Evolutionary conservation across 495 filamentous ascomycete genomes (phyloP).

Genomic region (Aspergillus nidulans): DNA sequence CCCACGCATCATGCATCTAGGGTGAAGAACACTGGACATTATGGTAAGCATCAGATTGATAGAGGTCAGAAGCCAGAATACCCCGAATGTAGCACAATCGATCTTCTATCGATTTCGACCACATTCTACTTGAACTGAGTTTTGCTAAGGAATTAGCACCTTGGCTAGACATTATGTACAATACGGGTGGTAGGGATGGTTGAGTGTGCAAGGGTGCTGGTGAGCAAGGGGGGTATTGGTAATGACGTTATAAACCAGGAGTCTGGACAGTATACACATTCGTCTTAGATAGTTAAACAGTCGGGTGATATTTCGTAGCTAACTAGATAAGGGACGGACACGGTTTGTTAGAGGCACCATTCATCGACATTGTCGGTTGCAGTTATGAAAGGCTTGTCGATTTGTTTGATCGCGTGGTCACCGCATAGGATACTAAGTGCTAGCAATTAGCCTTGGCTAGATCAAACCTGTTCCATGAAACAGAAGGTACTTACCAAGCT

Average conservation of each 20-base stretch:
- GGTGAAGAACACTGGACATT: neutral
- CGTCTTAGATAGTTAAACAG: neutral
- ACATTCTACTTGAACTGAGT: neutral
- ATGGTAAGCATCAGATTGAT: neutral
- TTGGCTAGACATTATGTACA: neutral
- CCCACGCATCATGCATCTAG: neutral
- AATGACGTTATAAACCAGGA: neutral
- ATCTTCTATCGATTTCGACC: neutral
- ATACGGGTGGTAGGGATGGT: neutral
- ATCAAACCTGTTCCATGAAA: neutral
- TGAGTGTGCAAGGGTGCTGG: neutral
- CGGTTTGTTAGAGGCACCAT: slow-evolving; percentile 64
- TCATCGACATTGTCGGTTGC: slow-evolving; percentile 67
- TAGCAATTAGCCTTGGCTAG: slow-evolving; percentile 13
- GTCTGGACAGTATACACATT: neutral
- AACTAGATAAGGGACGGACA: neutral
- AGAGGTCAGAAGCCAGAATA: neutral
- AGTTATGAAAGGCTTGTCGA: slow-evolving; percentile 85
- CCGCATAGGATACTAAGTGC: slow-evolving; percentile 68
- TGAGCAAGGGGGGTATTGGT: neutral
- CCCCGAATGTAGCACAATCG: neutral
- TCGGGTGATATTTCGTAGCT: neutral
- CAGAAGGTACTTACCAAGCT: slow-evolving; percentile 58
- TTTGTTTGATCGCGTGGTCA: slow-evolving; percentile 86
- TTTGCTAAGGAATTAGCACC: neutral